These are phyloP conservation scores for Crucibulum cyathiforme DNA, from an alignment of 1,284 basidiomycete species.

Conservation along the genomic window DNA sequence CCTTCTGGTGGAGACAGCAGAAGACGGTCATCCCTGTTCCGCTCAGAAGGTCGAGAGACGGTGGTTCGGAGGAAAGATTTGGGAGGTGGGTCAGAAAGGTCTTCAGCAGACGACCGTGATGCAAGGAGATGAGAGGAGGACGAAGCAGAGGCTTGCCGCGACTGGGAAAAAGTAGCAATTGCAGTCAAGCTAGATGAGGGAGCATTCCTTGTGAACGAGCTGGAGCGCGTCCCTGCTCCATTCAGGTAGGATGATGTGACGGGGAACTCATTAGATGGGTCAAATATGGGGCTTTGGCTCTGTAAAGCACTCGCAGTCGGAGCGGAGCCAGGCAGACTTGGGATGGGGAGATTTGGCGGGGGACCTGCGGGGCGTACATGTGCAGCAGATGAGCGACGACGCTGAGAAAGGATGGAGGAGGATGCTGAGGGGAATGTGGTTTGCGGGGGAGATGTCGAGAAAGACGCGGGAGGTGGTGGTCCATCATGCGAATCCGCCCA, in stretches of 20 bases:
- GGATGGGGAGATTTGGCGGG: slow-evolving; percentile 78
- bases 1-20: slow-evolving; percentile 47
- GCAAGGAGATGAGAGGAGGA: slow-evolving; percentile 37
- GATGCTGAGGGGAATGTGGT: slow-evolving; percentile 35
- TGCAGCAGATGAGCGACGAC: slow-evolving; percentile 73
- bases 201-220: slow-evolving; percentile 52
- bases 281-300: slow-evolving; percentile 12
- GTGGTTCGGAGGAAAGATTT: slow-evolving; percentile 51
- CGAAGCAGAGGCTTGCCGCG: slow-evolving; percentile 47
- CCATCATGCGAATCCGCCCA: slow-evolving; percentile 57
- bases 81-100: slow-evolving; percentile 64
- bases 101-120: slow-evolving; percentile 48
- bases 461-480: slow-evolving; percentile 31
- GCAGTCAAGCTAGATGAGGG: slow-evolving; percentile 62
- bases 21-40: slow-evolving; percentile 45
- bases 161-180: slow-evolving; percentile 66
- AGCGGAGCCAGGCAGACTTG: slow-evolving; percentile 52
- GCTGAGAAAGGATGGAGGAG: slow-evolving; percentile 45
- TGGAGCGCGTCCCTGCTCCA: slow-evolving; percentile 37
- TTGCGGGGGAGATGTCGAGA: slow-evolving; percentile 44
- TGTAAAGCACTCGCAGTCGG: slow-evolving; percentile 3
- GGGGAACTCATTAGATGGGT: slow-evolving; percentile 22
- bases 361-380: slow-evolving; percentile 67
- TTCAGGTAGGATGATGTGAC: slow-evolving; percentile 31
- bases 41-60: slow-evolving; percentile 41